Conservation (phyloP, 2,329 filamentous ascomycete species). For the Cladosporium oxysporum region DNA sequence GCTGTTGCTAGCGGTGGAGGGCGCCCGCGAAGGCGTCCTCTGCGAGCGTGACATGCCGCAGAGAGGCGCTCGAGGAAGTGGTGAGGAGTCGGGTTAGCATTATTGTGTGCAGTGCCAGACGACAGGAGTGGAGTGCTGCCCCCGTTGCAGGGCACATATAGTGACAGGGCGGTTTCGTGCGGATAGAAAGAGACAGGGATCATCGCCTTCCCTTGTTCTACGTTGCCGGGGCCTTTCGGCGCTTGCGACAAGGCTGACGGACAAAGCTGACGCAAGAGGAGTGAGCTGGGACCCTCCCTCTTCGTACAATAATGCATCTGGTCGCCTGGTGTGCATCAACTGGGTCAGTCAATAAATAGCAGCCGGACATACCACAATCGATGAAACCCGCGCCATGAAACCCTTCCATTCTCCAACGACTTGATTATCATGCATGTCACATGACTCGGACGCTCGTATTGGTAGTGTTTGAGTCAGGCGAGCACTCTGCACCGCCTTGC, state of each 20-base stretch:
- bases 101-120: neutral
- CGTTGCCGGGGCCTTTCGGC: conserved; percentile 1
- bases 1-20: conserved; percentile 11
- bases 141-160: neutral
- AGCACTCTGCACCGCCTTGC: no score
- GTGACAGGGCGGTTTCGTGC: neutral
- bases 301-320: no score
- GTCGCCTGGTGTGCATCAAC: no score
- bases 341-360: no score
- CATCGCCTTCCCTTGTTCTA: neutral
- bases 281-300: no score
- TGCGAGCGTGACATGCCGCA: conserved; percentile 20
- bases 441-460: no score
- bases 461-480: no score
- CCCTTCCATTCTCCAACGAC: no score
- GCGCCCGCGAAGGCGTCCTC: conserved; percentile 17
- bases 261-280: neutral
- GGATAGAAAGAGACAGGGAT: conserved; percentile 1
- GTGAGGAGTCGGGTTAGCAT: neutral
- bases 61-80: neutral
- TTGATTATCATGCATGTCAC: no score
- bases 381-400: no score
- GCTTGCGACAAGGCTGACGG: neutral
- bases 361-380: no score
- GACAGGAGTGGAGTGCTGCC: neutral